phyloP scores from a whole-genome alignment of 2,329 filamentous ascomycete genomes.

The Xylaria sp. region DNA sequence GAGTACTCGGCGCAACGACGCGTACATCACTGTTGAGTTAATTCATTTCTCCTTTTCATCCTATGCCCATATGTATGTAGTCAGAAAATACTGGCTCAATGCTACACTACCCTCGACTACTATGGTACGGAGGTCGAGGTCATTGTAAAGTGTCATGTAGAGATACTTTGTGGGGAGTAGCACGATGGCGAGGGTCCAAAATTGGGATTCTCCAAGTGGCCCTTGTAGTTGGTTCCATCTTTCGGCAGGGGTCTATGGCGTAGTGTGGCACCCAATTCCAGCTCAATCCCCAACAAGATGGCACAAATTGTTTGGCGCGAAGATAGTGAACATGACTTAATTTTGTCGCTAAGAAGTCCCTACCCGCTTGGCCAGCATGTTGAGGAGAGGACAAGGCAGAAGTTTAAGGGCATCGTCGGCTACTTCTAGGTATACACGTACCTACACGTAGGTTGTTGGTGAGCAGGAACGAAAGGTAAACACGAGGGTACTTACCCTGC shows the following conservation, averaged over 20 bases:
- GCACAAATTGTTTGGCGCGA: conserved; percentile 48
- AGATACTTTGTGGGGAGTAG: conserved; percentile 14
- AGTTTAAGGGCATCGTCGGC: conserved; percentile 9
- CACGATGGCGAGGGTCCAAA: neutral
- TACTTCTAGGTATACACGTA: neutral
- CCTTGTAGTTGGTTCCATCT: conserved; percentile 4
- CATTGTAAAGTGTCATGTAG: neutral
- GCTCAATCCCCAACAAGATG: conserved; percentile 55
- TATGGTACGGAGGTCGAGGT: neutral
- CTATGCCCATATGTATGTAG: neutral
- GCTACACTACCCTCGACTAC: neutral
- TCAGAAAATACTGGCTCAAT: neutral
- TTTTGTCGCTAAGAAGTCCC: conserved; percentile 19
- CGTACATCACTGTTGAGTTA: neutral
- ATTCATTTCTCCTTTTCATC: neutral
- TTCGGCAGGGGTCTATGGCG: conserved; percentile 19
- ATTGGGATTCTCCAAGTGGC: conserved; percentile 5
- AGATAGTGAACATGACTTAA: conserved; percentile 2
- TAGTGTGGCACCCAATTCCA: conserved; percentile 55
- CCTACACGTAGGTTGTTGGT: neutral
- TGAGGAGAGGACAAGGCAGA: conserved; percentile 23
- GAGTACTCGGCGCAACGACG: neutral
- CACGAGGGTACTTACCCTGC: neutral
- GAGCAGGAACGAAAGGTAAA: conserved; percentile 1
- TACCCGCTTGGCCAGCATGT: conserved; percentile 26